Percentiles rank a stretch among this genome's conserved stretches.
phyloP scores from a whole-genome alignment of 2,329 filamentous ascomycete species.

The Sphaceloma murrayae region DNA sequence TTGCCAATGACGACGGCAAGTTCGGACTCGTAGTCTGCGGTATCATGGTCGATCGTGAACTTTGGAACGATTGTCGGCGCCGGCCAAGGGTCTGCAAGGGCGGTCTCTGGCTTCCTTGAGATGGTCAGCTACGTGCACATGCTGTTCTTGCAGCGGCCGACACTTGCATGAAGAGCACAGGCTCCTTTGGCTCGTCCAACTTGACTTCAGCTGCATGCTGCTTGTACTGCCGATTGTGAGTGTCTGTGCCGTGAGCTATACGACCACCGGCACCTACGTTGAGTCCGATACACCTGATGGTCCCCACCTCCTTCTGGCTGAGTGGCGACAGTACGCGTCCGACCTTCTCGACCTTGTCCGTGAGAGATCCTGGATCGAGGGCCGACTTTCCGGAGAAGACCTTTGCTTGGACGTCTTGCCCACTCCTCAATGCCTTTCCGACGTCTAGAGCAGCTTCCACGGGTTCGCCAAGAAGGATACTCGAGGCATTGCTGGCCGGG shows the following conservation, averaged over 20 bases:
- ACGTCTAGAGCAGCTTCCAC: constrained; percentile 45
- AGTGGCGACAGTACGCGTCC: constrained; percentile 44
- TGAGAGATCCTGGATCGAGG: constrained; percentile 44
- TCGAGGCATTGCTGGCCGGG: constrained; percentile 19
- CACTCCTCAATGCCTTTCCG: constrained; percentile 47
- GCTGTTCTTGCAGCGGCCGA: background rate
- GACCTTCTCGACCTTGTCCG: constrained; percentile 39
- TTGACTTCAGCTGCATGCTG: constrained; percentile 44
- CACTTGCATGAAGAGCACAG: constrained; percentile 41
- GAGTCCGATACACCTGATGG: constrained; percentile 50
- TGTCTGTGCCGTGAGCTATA: background rate
- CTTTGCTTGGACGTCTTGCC: constrained; percentile 47
- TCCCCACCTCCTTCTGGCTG: constrained; percentile 42
- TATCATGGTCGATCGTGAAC: constrained; percentile 43
- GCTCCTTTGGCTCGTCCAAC: constrained; percentile 44
- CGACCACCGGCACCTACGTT: constrained; percentile 34
- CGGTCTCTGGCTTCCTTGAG: constrained; percentile 43
- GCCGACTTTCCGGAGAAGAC: constrained; percentile 52
- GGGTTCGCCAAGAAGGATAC: constrained; percentile 19
- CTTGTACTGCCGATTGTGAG: constrained; percentile 32
- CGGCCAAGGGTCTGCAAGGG: constrained; percentile 46
- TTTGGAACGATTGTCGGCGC: constrained; percentile 45
- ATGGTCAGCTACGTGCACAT: background rate
- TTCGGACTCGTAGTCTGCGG: constrained; percentile 52
- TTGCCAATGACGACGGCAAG: constrained; percentile 48